Evolutionary conservation across 495 filamentous ascomycete species (phyloP).

Genomic region (Trypethelium eluteriae): DNA sequence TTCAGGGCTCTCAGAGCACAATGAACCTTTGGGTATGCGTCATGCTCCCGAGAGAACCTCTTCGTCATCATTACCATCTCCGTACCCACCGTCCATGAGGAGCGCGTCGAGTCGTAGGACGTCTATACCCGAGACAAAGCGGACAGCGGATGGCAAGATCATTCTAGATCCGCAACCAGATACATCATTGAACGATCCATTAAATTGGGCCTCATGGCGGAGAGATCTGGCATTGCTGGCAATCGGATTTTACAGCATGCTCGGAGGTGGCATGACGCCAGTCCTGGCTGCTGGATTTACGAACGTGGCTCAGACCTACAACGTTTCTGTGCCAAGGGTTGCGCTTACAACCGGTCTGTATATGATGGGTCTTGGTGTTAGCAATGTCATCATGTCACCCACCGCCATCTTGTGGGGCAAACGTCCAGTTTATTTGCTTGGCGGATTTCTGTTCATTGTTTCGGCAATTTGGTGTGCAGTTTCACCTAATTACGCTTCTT

Average conservation of each 20-base stretch:
- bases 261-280: conserved; percentile 90
- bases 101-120: conserved; percentile 30
- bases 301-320: conserved; percentile 64
- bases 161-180: conserved; percentile 91
- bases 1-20: conserved; percentile 54
- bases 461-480: conserved; percentile 81
- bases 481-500: conserved; percentile 69
- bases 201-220: conserved; percentile 86
- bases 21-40: conserved; percentile 72
- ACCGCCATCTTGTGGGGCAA: conserved; percentile 91
- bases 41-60: conserved; percentile 69
- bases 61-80: conserved; percentile 61
- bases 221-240: conserved; percentile 75
- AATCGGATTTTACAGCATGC: conserved; percentile 82
- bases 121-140: conserved; percentile 52
- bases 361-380: conserved; percentile 89
- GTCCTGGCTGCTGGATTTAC: conserved; percentile 86
- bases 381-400: conserved; percentile 74
- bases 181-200: conserved; percentile 78
- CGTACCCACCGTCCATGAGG: conserved; percentile 41
- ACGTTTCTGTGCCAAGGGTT: conserved; percentile 63
- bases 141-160: conserved; percentile 72
- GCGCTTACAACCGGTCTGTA: conserved; percentile 88
- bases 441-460: conserved; percentile 65
- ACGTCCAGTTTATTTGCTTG: conserved; percentile 79